These are phyloP conservation scores for Mentha longifolia DNA, from an alignment of 257 asterid genomes.

Conservation along the genomic window DNA sequence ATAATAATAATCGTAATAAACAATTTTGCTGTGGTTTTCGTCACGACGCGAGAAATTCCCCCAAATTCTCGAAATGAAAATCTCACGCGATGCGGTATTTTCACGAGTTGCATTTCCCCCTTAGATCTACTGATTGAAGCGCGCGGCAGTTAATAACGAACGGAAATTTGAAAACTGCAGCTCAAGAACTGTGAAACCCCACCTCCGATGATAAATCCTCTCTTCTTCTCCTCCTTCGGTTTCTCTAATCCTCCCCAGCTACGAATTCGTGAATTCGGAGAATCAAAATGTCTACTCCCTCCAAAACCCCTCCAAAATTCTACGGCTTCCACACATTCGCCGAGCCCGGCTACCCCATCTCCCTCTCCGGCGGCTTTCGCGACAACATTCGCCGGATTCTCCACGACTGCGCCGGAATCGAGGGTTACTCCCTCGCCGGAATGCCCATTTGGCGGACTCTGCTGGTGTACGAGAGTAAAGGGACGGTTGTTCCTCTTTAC, in stretches of 20 bases:
- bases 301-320: slow-evolving; percentile 44
- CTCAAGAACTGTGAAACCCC: slow-evolving; percentile 43
- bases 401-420: slow-evolving; percentile 59
- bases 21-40: no score
- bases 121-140: slow-evolving; percentile 4
- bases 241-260: slow-evolving; percentile 32
- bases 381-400: slow-evolving; percentile 72
- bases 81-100: background rate
- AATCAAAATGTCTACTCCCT: slow-evolving; percentile 34
- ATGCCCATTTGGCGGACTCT: slow-evolving; percentile 74
- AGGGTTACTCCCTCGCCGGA: slow-evolving; percentile 59
- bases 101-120: slow-evolving; percentile 3
- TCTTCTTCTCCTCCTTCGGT: background rate
- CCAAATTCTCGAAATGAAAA: background rate
- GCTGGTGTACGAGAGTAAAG: slow-evolving; percentile 65
- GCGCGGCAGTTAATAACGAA: slow-evolving; percentile 36
- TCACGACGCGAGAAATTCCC: background rate
- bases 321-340: slow-evolving; percentile 68
- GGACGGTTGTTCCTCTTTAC: slow-evolving; percentile 70
- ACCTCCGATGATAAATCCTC: slow-evolving; percentile 36
- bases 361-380: slow-evolving; percentile 57
- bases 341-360: slow-evolving; percentile 60
- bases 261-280: slow-evolving; percentile 7
- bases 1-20: no score
- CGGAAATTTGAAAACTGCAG: slow-evolving; percentile 37